Base-by-base conservation (phyloP, 495 filamentous ascomycete species). In the Penicillium pulvis region DNA sequence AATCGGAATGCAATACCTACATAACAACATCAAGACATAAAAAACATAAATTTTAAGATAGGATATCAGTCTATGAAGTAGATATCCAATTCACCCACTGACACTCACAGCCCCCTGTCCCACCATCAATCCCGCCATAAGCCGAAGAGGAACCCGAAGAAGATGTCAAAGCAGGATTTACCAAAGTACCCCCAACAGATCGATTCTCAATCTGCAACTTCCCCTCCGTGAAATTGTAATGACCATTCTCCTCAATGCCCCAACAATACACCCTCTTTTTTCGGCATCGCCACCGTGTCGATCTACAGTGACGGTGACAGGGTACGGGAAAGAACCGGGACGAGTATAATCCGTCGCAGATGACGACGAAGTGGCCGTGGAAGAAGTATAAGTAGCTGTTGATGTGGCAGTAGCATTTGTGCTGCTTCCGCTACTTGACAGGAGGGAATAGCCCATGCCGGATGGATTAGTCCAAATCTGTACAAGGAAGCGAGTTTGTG, bases 321-420 rank as follows among this genome's bases (percentile, higher is more conserved):
- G 91, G 66, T 93, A 96, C 0, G 93, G 92, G 69, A 97, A 93
- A 4, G 86, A 86, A 4, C 90, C 90, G 0, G 90, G 90, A 23
- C 77, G 79, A 10, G 70, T 67, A 66, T 85, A 83, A 51, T 83
- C 74, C 56, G 77, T 83, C 17, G 82, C 80, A 1, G 78, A 81
- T 6, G 78, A 79, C 6, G 69, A 67, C 10, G 68, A 51, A 35
- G 71, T 62, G 17, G 66, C 11, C 6, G 66, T 59, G 42, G 65
- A 50, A 3, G 61, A 53, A 1, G 66, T 58, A 12, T 55, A 17
- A 20, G 56, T 62, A 26, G 56, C 51, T 42, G 59, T 59, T 16
- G 26, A 49, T 49, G 44, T 53, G 45, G 57, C 10, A 14, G 51
- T 51, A 39, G 53, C 50, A 1, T 30, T 56, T 50, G 47, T 60